These are phyloP conservation scores for Annulohypoxylon maeteangense DNA, from an alignment of 495 filamentous ascomycete species.

Conservation along the genomic window DNA sequence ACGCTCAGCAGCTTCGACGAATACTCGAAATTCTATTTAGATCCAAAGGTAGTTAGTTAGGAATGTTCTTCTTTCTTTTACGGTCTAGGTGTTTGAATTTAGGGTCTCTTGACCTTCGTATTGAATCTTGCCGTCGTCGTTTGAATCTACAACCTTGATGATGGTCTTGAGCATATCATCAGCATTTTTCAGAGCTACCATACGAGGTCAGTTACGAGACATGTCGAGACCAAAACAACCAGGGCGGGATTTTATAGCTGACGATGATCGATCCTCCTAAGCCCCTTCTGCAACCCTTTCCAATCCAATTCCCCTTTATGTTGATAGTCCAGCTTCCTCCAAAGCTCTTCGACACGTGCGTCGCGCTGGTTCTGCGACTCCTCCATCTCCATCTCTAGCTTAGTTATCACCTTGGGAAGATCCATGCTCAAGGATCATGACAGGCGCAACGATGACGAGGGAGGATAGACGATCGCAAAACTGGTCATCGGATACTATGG, in stretches of 20 bases:
- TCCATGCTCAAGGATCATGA: constrained; percentile 56
- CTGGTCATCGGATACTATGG: constrained; percentile 44
- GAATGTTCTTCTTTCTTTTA: not conserved
- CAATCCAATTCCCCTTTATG: constrained; percentile 82
- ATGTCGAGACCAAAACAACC: constrained; percentile 9
- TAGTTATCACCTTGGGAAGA: constrained; percentile 54
- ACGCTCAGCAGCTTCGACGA: constrained; percentile 86
- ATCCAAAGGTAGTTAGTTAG: constrained; percentile 10
- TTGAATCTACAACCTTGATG: constrained; percentile 81
- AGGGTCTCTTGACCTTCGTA: constrained; percentile 72
- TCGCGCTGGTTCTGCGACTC: constrained; percentile 79
- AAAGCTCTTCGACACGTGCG: constrained; percentile 79
- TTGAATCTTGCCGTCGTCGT: constrained; percentile 87
- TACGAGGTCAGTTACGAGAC: constrained; percentile 39
- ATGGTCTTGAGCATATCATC: constrained; percentile 85
- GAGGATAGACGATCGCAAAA: constrained; percentile 41
- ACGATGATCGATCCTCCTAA: constrained; percentile 94
- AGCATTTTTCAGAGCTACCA: constrained; percentile 89
- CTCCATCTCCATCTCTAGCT: constrained; percentile 58
- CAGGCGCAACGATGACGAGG: constrained; percentile 34
- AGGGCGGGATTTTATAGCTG: constrained; percentile 51
- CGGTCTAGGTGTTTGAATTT: not conserved
- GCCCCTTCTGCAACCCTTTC: constrained; percentile 81
- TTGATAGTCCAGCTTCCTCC: constrained; percentile 79
- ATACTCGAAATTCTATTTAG: constrained; percentile 80